Conservation (phyloP, 192 early-diverging fungal genomes). For the Coemansia sp. region DNA sequence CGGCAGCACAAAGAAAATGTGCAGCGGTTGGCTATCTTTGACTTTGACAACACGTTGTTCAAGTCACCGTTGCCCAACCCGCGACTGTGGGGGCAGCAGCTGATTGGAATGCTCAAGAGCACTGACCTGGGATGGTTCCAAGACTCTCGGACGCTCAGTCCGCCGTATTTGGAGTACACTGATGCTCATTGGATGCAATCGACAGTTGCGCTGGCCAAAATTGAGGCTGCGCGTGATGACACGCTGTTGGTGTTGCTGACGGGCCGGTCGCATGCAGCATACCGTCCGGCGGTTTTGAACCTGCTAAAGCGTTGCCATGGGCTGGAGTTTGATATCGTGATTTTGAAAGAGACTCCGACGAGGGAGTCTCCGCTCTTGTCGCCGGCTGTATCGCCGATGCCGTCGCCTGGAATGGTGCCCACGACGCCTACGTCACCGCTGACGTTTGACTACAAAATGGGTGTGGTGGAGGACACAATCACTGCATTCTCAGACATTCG, state of each 20-base stretch:
- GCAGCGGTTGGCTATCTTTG: slow-evolving; percentile 55
- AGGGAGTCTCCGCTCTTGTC: slow-evolving; percentile 34
- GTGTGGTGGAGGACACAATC: slow-evolving; percentile 57
- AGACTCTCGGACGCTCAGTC: slow-evolving; percentile 57
- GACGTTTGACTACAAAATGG: slow-evolving; percentile 64
- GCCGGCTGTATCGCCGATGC: slow-evolving; percentile 6
- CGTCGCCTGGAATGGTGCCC: background rate
- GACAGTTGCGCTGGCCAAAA: slow-evolving; percentile 16
- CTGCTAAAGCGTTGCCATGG: slow-evolving; percentile 32
- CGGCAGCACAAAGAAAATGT: slow-evolving; percentile 27
- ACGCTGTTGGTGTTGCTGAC: slow-evolving; percentile 47
- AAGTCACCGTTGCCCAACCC: slow-evolving; percentile 62
- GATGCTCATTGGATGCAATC: slow-evolving; percentile 30
- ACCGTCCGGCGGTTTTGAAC: slow-evolving; percentile 40
- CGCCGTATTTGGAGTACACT: slow-evolving; percentile 42
- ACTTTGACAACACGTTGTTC: slow-evolving; percentile 71
- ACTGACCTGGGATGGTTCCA: slow-evolving; percentile 65
- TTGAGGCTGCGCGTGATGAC: slow-evolving; percentile 20
- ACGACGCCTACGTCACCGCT: slow-evolving; percentile 37
- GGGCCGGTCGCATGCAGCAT: slow-evolving; percentile 50
- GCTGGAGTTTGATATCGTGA: slow-evolving; percentile 58
- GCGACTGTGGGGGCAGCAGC: slow-evolving; percentile 57
- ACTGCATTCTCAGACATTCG: slow-evolving; percentile 52
- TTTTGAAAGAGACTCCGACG: slow-evolving; percentile 55
- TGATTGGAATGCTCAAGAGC: slow-evolving; percentile 57